Base-by-base conservation (phyloP, 2,329 filamentous ascomycete genomes). In the Monosporascus sp. region DNA sequence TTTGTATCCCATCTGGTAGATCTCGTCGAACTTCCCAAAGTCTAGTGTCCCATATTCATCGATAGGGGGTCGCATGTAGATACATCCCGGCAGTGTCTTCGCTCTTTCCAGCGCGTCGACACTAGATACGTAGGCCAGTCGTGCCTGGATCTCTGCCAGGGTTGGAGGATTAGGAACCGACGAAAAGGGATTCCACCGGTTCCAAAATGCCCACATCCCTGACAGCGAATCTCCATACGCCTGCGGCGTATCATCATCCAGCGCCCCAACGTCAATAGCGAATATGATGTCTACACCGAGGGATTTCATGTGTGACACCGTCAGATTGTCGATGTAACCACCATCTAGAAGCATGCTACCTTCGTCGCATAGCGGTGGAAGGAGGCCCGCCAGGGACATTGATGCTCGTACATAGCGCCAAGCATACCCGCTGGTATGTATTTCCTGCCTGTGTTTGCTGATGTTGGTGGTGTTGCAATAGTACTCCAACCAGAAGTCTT, bases 381-480 rank as follows among this genome's bases (percentile, higher is more conserved):
- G 76, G 9, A 99, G 74, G 2, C 95, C 94, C 1, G 94, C 94
- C 4, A 99, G 80, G 2, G 92, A 95, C 94, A 99, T 99, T 11
- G 91, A 96, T 1, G 94, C 94, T 46, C 94, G 83, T 24, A 99
- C 89, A 64, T 99, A 99, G 42, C 95, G 84, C 94, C 94, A 99
- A 0, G 94, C 93, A 65, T 99, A 99, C 15, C 94, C 94, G 55
- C 89, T 94, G 0, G 91, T 97, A 71, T 99, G 94, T 60, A 95
- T 92, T 68, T 99, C 94, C 3, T 84, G 84, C 20, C 93, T 83
- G 56, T 89, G 94, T 70, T 96, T 95, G 74, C 89, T 95, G 72
- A 99, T 97, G 70, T 97, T 99, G 38, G 95, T 99, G 0, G 94
- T 97, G 72, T 99, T 99, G 80, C 95, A 99, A 74, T 99, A 99